These are phyloP conservation scores for Kwoniella botswanensis DNA, from an alignment of 768 basidiomycete species.

Conservation along the genomic window DNA sequence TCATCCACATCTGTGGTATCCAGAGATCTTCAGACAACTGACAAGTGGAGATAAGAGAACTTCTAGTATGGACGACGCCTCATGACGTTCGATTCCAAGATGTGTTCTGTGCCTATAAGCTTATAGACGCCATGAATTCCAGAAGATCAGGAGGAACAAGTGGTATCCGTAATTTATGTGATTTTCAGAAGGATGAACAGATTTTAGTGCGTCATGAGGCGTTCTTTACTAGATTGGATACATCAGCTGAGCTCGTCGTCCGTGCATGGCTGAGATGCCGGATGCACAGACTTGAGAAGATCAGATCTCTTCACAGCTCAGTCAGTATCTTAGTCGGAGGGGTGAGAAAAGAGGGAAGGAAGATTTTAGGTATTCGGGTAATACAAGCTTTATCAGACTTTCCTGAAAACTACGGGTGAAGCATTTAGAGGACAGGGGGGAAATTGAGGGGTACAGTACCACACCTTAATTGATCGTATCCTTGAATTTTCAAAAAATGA, in stretches of 20 bases:
- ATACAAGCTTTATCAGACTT: slow-evolving; percentile 10
- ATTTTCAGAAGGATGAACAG: background rate
- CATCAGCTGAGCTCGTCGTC: background rate
- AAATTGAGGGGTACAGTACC: slow-evolving; percentile 7
- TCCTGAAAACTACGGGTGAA: background rate
- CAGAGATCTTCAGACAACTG: background rate
- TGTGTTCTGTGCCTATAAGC: slow-evolving; percentile 6
- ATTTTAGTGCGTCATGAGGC: slow-evolving; percentile 15
- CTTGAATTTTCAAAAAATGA: background rate
- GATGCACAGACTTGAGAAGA: background rate
- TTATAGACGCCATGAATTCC: background rate
- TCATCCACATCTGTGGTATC: background rate
- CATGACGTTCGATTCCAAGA: slow-evolving; percentile 9
- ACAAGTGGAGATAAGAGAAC: background rate
- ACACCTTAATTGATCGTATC: background rate
- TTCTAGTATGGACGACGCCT: background rate
- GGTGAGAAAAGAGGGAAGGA: background rate
- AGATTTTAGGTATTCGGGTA: slow-evolving; percentile 17
- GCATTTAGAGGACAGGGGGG: background rate
- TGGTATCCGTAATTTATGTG: background rate
- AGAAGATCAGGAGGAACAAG: too few relatives aligned
- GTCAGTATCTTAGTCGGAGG: background rate
- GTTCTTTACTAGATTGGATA: background rate
- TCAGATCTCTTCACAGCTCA: background rate
- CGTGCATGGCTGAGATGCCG: background rate